phyloP scores from a whole-genome alignment of 78 protist genomes.

The Isochrysis galbana region DNA sequence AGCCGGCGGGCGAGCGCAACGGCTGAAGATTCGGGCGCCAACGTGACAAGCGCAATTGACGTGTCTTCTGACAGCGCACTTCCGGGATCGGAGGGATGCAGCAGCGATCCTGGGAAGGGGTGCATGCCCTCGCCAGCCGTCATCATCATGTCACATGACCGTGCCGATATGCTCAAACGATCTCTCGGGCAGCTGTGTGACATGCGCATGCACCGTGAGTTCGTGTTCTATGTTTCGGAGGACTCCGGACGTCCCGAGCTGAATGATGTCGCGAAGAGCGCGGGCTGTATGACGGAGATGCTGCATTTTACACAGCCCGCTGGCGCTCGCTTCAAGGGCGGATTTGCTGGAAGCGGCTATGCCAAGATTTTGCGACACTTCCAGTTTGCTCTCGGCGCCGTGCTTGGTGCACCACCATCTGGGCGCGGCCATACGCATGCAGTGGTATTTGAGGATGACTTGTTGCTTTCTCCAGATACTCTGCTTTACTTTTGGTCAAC shows the following conservation, averaged over 20 bases:
- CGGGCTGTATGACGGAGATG: not conserved
- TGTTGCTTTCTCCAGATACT: constrained; percentile 73
- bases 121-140: not conserved
- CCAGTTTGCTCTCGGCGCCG: not conserved
- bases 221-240: not conserved
- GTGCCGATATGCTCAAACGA: not conserved
- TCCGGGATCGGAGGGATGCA: not conserved
- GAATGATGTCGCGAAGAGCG: not conserved
- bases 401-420: not conserved
- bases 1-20: not conserved
- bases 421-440: constrained; percentile 12
- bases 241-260: not conserved
- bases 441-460: not conserved
- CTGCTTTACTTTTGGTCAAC: constrained; percentile 56
- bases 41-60: too few species aligned
- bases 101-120: not conserved
- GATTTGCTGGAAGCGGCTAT: not conserved
- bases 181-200: not conserved
- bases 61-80: too few species aligned
- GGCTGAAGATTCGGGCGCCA: too few species aligned
- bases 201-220: not conserved
- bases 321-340: not conserved
- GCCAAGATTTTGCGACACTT: not conserved
- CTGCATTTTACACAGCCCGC: not conserved
- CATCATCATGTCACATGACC: not conserved